Evolutionary conservation across 2,329 filamentous ascomycete species (phyloP).

Genomic region (Dryadomyces quercivorus): DNA sequence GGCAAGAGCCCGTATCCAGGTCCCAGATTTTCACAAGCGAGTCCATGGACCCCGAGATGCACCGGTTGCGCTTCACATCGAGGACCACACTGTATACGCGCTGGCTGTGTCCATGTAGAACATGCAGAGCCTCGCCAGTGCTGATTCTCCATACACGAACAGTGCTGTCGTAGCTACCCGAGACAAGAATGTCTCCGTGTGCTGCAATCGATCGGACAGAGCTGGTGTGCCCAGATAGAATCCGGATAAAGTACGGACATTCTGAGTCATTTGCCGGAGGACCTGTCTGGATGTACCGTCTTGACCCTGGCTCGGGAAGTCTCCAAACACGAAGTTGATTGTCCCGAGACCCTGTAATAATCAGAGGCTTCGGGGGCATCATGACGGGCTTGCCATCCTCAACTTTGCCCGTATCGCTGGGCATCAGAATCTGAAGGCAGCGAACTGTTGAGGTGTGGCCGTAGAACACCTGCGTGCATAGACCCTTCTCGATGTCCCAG

Average conservation of each 20-base stretch:
- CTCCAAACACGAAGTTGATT: conserved; percentile 92
- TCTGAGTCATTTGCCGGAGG: conserved; percentile 63
- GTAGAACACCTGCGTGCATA: conserved; percentile 91
- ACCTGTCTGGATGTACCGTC: conserved; percentile 66
- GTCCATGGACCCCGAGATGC: conserved; percentile 98
- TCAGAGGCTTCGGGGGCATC: conserved; percentile 88
- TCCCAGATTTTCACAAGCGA: conserved; percentile 98
- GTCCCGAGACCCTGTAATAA: conserved; percentile 94
- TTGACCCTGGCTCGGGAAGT: conserved; percentile 68
- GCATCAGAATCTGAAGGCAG: conserved; percentile 88
- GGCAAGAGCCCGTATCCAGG: conserved; percentile 67
- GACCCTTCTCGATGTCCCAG: conserved; percentile 91
- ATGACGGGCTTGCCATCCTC: conserved; percentile 64
- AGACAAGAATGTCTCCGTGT: conserved; percentile 89
- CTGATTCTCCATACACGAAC: conserved; percentile 97
- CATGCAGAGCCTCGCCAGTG: conserved; percentile 76
- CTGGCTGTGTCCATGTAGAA: conserved; percentile 73
- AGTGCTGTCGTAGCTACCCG: conserved; percentile 90
- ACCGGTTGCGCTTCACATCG: conserved; percentile 82
- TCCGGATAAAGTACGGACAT: conserved; percentile 90
- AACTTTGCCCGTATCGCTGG: conserved; percentile 61
- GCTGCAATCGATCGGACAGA: conserved; percentile 94
- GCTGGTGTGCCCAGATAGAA: conserved; percentile 75
- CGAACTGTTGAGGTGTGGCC: conserved; percentile 96
- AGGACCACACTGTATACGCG: conserved; percentile 97